phyloP scores from a whole-genome alignment of 345 rosid genomes.

The Gossypium raimondii region DNA sequence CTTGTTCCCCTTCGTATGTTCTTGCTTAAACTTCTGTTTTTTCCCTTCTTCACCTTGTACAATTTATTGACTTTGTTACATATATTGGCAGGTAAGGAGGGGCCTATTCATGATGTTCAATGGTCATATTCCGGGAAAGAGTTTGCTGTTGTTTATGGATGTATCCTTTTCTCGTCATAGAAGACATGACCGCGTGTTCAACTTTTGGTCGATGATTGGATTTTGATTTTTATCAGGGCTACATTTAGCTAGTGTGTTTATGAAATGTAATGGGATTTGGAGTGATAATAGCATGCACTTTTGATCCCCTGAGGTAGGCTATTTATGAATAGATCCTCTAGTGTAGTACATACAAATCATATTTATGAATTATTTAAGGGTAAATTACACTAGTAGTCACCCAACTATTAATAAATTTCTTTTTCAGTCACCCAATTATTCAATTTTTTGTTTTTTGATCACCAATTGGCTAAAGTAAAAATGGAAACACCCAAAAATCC shows the following conservation, averaged over 20 bases:
- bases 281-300: neutral
- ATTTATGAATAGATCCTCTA: neutral
- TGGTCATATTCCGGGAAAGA: slow-evolving; percentile 90
- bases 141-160: slow-evolving; percentile 96
- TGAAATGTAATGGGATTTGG: neutral
- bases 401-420: too few relatives aligned
- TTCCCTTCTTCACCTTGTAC: neutral
- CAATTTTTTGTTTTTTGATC: too few relatives aligned
- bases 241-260: neutral
- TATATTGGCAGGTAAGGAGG: slow-evolving; percentile 76
- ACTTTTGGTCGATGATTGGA: neutral
- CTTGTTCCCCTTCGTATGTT: slow-evolving; percentile 83
- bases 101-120: slow-evolving; percentile 95
- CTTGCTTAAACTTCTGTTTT: slow-evolving; percentile 10
- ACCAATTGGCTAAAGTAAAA: too few relatives aligned
- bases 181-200: neutral
- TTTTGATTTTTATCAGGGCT: slow-evolving; percentile 1
- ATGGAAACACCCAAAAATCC: too few relatives aligned
- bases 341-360: neutral
- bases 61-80: slow-evolving; percentile 32
- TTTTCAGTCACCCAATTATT: too few relatives aligned
- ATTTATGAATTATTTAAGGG: too few relatives aligned
- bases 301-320: neutral
- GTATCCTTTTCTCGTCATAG: slow-evolving; percentile 57
- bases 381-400: too few relatives aligned